A percentile compares a stretch with the other conserved stretches of the same genome.
Conservation (phyloP, 2,329 filamentous ascomycete species). For the Hymenoscyphus occultus region DNA sequence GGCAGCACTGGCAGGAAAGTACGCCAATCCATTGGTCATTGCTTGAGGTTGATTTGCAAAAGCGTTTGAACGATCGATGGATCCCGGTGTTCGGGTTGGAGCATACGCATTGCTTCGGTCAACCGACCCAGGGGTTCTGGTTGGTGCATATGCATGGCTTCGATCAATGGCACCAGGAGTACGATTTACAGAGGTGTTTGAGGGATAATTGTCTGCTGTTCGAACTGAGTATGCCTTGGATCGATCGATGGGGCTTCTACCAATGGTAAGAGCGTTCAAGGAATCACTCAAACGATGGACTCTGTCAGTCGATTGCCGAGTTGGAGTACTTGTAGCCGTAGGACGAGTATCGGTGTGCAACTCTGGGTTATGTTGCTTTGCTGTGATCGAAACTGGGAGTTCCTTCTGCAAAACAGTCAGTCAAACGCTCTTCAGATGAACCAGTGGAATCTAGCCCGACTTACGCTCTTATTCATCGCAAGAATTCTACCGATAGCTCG, state of each 20-base stretch:
- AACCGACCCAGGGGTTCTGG: neutral
- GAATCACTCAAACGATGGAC: neutral
- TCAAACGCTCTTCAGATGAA: neutral
- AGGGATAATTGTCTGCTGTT: neutral
- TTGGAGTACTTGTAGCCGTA: conserved; percentile 6
- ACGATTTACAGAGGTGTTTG: neutral
- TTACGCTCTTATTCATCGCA: conserved; percentile 2
- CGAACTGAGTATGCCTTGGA: neutral
- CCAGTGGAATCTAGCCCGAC: neutral
- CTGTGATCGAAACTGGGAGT: conserved; percentile 2
- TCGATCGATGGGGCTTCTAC: neutral
- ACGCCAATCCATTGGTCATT: conserved; percentile 7
- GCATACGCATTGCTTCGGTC: conserved; percentile 2
- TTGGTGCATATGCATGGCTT: neutral
- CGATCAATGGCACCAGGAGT: neutral
- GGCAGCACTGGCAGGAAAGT: conserved; percentile 6
- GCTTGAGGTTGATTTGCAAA: neutral
- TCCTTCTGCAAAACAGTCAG: neutral
- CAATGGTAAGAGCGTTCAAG: neutral
- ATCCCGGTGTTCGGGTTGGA: conserved; percentile 5
- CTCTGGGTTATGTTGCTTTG: conserved; percentile 6
- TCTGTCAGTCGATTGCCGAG: conserved; percentile 6
- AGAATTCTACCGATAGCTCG: conserved; percentile 39
- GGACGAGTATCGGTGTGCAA: neutral
- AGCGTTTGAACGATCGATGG: conserved; percentile 6